phyloP scores from a whole-genome alignment of 331 rosid genomes.

The Rhamnella rubrinervis region DNA sequence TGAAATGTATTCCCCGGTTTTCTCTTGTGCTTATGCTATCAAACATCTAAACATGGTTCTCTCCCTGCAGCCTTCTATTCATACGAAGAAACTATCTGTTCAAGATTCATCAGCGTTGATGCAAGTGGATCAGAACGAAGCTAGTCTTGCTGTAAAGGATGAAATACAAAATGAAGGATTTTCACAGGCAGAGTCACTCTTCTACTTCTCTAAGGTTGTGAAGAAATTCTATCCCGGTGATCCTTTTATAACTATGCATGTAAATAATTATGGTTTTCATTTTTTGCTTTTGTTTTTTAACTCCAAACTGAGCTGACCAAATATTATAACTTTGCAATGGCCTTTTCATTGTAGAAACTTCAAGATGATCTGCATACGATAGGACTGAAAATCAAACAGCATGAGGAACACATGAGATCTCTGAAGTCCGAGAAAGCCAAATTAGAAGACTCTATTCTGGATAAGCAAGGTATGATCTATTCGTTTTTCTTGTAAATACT shows the following conservation, averaged over 20 bases:
- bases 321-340: conserved; percentile 21
- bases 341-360: conserved; percentile 51
- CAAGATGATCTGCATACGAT: conserved; percentile 57
- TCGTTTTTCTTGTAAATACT: background rate
- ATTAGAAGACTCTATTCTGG: conserved; percentile 59
- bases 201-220: conserved; percentile 59
- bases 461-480: conserved; percentile 62
- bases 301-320: background rate
- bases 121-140: conserved; percentile 55
- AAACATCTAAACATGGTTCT: background rate
- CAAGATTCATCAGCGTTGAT: conserved; percentile 47
- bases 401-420: conserved; percentile 57
- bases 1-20: background rate
- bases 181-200: conserved; percentile 52
- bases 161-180: conserved; percentile 49
- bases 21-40: background rate
- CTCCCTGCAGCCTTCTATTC: conserved; percentile 37
- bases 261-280: conserved; percentile 2
- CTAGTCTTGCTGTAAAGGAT: conserved; percentile 21
- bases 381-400: conserved; percentile 69
- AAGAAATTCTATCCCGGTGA: background rate
- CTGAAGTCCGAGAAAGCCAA: conserved; percentile 55
- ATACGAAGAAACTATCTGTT: conserved; percentile 34
- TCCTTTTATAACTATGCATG: conserved; percentile 7
- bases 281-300: background rate